Percentiles rank a stretch among this genome's conserved stretches.
phyloP scores from a whole-genome alignment of 768 basidiomycete species.

The Naganishia vaughanmartiniae region DNA sequence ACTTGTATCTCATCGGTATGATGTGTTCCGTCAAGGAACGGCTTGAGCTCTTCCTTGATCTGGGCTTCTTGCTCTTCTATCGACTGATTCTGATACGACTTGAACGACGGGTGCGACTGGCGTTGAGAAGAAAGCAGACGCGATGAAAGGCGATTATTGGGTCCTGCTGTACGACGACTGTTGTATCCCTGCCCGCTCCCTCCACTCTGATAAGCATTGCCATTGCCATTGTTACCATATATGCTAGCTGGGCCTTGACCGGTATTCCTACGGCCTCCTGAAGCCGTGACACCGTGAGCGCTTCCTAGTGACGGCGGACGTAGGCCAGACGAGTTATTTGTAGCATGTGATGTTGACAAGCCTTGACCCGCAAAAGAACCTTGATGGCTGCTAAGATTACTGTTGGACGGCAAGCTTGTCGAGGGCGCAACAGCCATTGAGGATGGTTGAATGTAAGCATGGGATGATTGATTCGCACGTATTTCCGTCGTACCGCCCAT shows the following conservation, averaged over 20 bases:
- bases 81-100: slow-evolving; percentile 13
- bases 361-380: slow-evolving; percentile 11
- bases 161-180: slow-evolving; percentile 11
- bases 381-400: slow-evolving; percentile 18
- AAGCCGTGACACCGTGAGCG: background rate
- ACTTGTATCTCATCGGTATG: slow-evolving; percentile 88
- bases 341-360: slow-evolving; percentile 13
- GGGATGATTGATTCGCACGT: background rate
- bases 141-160: slow-evolving; percentile 4
- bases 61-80: slow-evolving; percentile 25
- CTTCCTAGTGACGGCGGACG: slow-evolving; percentile 7
- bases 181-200: slow-evolving; percentile 8
- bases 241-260: background rate
- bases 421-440: slow-evolving; percentile 20
- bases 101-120: slow-evolving; percentile 9
- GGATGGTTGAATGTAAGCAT: slow-evolving; percentile 11
- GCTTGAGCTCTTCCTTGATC: slow-evolving; percentile 45
- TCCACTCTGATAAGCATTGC: background rate
- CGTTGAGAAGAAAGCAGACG: slow-evolving; percentile 7
- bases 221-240: slow-evolving; percentile 2
- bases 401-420: slow-evolving; percentile 19
- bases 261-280: background rate
- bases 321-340: background rate
- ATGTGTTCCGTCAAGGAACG: slow-evolving; percentile 79
- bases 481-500: background rate